Conservation (phyloP, 345 rosid species). For the Sisymbrium irio region DNA sequence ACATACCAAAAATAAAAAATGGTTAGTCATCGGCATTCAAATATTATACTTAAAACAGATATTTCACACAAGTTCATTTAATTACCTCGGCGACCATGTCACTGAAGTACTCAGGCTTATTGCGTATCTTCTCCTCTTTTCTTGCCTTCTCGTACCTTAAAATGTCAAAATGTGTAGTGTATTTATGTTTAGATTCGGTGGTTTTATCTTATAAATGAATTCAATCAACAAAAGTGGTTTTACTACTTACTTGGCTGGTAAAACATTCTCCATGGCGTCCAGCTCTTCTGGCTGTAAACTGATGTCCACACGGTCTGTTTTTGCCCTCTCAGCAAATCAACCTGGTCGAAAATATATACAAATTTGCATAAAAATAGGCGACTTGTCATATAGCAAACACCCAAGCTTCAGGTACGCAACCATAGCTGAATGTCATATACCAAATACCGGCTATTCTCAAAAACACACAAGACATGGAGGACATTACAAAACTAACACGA, state of each 20-base stretch:
- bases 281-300: slow-evolving; percentile 91
- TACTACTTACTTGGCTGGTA: slow-evolving; percentile 84
- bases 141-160: slow-evolving; percentile 95
- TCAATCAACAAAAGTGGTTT: not conserved
- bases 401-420: not conserved
- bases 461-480: not conserved
- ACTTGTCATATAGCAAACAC: not conserved
- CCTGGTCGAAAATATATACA: slow-evolving; percentile 41
- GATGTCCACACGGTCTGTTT: slow-evolving; percentile 89
- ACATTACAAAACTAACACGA: not conserved
- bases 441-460: not conserved
- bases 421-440: not conserved
- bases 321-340: slow-evolving; percentile 92
- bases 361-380: too few species aligned
- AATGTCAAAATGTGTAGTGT: not conserved
- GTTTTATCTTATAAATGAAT: not conserved
- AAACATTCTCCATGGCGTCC: slow-evolving; percentile 82
- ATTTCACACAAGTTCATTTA: not conserved
- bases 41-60: too few species aligned
- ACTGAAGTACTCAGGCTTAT: slow-evolving; percentile 92
- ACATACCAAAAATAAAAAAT: too few species aligned
- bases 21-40: too few species aligned
- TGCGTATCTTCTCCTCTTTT: slow-evolving; percentile 90
- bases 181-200: not conserved
- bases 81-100: slow-evolving; percentile 98